These are phyloP conservation scores for Chloropicon primus DNA, from an alignment of 139 green algal genomes.

Conservation along the genomic window DNA sequence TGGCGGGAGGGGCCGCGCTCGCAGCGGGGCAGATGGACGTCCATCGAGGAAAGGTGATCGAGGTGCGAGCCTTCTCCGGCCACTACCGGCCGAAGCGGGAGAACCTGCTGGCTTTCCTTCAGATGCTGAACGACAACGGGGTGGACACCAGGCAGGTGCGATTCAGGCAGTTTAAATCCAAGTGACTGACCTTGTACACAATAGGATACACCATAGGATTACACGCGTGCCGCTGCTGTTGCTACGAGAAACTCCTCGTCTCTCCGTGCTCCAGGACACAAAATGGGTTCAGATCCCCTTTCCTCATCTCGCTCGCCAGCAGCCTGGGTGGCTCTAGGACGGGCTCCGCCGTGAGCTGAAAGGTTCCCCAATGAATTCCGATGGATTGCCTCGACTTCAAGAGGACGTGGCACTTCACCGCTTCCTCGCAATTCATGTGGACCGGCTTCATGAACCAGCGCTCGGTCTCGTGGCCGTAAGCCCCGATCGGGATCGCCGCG, in stretches of 20 bases:
- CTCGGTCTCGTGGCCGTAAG: neutral
- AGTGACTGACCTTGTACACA: too few species aligned
- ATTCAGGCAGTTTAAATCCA: neutral
- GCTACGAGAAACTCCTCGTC: neutral
- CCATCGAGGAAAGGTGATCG: conserved; percentile 29
- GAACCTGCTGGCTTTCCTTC: neutral
- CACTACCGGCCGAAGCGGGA: conserved; percentile 28
- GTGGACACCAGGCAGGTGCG: neutral
- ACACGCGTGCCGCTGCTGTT: too few species aligned
- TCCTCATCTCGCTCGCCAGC: neutral
- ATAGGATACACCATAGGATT: too few species aligned
- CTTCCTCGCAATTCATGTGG: neutral
- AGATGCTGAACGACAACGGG: neutral
- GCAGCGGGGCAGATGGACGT: conserved; percentile 37
- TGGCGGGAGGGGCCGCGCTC: conserved; percentile 37
- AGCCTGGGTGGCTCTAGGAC: neutral
- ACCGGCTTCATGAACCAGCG: neutral
- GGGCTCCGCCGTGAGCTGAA: neutral
- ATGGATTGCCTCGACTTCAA: neutral
- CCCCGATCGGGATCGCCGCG: neutral
- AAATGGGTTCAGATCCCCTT: neutral
- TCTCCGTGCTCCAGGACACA: neutral
- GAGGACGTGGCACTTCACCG: neutral
- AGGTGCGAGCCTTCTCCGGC: conserved; percentile 38
- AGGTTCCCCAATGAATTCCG: neutral